Percentiles rank a stretch among this genome's conserved stretches.
phyloP scores from a whole-genome alignment of 495 filamentous ascomycete genomes.

The Cladorrhinum samala region DNA sequence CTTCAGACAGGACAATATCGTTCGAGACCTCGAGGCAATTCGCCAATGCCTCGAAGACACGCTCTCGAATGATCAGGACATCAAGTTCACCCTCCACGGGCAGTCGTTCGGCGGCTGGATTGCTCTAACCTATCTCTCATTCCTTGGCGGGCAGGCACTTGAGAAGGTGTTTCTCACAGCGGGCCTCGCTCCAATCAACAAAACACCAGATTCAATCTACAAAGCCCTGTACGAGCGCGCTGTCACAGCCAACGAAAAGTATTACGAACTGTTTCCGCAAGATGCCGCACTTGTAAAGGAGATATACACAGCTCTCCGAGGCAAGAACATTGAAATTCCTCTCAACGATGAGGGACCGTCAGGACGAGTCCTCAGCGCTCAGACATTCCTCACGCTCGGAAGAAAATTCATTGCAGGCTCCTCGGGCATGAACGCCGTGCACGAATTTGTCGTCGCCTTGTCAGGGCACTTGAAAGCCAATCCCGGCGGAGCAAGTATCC shows the following conservation, averaged over 20 bases:
- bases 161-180: slow-evolving; percentile 73
- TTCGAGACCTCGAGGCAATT: slow-evolving; percentile 81
- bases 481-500: too few relatives aligned
- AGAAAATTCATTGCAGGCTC: slow-evolving; percentile 62
- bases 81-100: slow-evolving; percentile 71
- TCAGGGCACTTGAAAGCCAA: slow-evolving; percentile 29
- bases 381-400: slow-evolving; percentile 69
- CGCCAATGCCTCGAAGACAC: slow-evolving; percentile 47
- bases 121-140: slow-evolving; percentile 68
- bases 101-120: slow-evolving; percentile 91
- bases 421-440: slow-evolving; percentile 55
- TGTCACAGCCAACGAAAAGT: slow-evolving; percentile 51
- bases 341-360: too few relatives aligned
- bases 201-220: slow-evolving; percentile 67
- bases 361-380: too few relatives aligned
- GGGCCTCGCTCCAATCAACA: slow-evolving; percentile 67
- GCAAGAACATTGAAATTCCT: too few relatives aligned
- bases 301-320: slow-evolving; percentile 59
- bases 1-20: slow-evolving; percentile 82
- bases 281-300: slow-evolving; percentile 61
- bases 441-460: slow-evolving; percentile 41
- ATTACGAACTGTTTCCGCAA: slow-evolving; percentile 71
- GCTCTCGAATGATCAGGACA: slow-evolving; percentile 4
- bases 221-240: slow-evolving; percentile 57
- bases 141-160: slow-evolving; percentile 64